Evolutionary conservation across 371 early-diverging fungal species (phyloP).

Genomic region (Mortierella sp.): DNA sequence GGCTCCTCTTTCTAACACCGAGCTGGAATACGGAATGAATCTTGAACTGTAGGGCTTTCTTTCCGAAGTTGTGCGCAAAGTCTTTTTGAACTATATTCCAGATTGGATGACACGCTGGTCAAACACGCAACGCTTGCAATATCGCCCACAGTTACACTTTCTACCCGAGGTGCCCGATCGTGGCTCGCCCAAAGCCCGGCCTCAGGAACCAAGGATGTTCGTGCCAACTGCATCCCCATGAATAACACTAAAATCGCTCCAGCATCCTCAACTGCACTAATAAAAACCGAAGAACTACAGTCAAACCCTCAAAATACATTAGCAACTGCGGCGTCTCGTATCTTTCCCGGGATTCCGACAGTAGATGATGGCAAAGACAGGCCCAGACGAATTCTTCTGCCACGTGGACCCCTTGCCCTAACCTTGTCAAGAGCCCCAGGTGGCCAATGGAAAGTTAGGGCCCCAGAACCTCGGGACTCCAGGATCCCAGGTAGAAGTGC

Average conservation of each 20-base stretch:
- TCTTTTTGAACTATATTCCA: constrained; percentile 47
- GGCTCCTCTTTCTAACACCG: not conserved
- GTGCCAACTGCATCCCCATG: not conserved
- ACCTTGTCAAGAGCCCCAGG: no score
- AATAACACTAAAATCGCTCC: not conserved
- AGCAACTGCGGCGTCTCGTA: no score
- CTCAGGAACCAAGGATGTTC: constrained; percentile 39
- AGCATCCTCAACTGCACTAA: no score
- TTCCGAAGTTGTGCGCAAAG: constrained; percentile 29
- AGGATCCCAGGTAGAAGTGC: no score
- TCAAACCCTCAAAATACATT: constrained; percentile 2
- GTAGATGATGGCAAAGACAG: no score
- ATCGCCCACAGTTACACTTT: constrained; percentile 48
- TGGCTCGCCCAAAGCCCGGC: constrained; percentile 34
- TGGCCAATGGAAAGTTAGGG: no score
- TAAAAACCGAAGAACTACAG: no score
- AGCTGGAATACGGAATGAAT: no score
- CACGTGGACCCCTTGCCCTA: no score
- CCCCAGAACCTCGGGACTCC: no score
- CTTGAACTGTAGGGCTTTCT: constrained; percentile 19
- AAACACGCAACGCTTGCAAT: constrained; percentile 37
- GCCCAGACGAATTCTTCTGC: no score
- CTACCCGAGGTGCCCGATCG: constrained; percentile 45
- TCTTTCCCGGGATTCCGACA: no score
- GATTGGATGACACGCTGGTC: constrained; percentile 40